Percentiles rank a stretch among this genome's conserved stretches.
Evolutionary conservation across 2,329 filamentous ascomycete genomes (phyloP).

Genomic region (Ophioceras dolichostomum): DNA sequence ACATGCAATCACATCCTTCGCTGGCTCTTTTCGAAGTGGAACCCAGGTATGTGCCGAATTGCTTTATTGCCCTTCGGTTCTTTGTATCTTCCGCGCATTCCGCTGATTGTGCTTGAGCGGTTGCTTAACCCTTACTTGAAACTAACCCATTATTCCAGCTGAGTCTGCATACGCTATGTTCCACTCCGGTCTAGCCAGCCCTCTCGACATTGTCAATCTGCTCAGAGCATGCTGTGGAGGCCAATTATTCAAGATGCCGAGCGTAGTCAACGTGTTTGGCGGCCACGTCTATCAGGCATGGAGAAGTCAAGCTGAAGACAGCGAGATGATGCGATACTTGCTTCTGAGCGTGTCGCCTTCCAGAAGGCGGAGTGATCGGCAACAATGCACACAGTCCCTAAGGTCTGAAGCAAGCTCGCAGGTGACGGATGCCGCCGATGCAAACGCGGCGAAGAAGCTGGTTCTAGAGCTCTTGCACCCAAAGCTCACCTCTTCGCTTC

Average conservation of each 20-base stretch:
- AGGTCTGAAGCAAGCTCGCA: constrained; percentile 8
- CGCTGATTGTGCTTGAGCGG: too few relatives aligned
- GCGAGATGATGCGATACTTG: constrained; percentile 38
- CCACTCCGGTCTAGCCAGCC: constrained; percentile 49
- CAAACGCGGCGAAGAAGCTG: constrained; percentile 34
- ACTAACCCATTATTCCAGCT: constrained; percentile 23
- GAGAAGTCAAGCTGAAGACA: constrained; percentile 28
- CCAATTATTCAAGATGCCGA: constrained; percentile 17
- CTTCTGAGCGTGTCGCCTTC: constrained; percentile 22
- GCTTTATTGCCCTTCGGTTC: too few relatives aligned
- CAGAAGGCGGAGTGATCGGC: neutral
- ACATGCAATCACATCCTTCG: constrained; percentile 61
- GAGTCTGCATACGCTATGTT: constrained; percentile 57
- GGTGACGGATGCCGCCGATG: constrained; percentile 20
- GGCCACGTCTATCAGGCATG: constrained; percentile 35
- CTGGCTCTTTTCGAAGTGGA: constrained; percentile 78
- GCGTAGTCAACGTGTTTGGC: constrained; percentile 26
- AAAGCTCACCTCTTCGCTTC: constrained; percentile 36
- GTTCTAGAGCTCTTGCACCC: constrained; percentile 40
- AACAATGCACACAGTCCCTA: neutral
- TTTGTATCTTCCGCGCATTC: too few relatives aligned
- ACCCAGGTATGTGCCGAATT: constrained; percentile 53
- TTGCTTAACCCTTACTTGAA: too few relatives aligned
- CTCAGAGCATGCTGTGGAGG: constrained; percentile 57
- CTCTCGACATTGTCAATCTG: constrained; percentile 54